These are phyloP conservation scores for Lactarius pseudohatsudake DNA, from an alignment of 768 basidiomycete species.

Conservation along the genomic window DNA sequence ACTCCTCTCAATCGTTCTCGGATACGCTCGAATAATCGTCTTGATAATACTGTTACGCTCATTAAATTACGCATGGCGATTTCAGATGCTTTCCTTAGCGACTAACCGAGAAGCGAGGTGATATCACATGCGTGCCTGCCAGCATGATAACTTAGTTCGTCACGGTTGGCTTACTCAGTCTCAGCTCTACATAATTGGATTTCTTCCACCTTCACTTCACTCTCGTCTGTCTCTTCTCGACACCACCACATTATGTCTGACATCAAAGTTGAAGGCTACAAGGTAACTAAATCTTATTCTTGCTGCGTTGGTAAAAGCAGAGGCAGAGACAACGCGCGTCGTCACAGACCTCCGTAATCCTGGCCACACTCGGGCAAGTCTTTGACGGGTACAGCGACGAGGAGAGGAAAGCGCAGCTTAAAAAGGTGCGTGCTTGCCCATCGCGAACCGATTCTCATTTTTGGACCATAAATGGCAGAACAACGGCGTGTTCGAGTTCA, in stretches of 20 bases:
- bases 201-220: not conserved
- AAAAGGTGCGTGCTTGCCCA: constrained; percentile 55
- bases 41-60: constrained; percentile 3
- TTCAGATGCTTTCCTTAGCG: not conserved
- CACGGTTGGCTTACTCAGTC: not conserved
- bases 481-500: constrained; percentile 85
- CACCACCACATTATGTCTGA: constrained; percentile 27
- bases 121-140: constrained; percentile 1
- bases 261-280: constrained; percentile 28
- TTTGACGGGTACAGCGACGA: constrained; percentile 56
- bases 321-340: not conserved
- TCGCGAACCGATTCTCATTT: not conserved
- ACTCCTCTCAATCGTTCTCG: constrained; percentile 9
- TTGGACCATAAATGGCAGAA: constrained; percentile 43
- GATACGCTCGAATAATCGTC: not conserved
- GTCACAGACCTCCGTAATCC: constrained; percentile 63
- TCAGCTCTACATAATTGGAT: not conserved
- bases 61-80: constrained; percentile 18
- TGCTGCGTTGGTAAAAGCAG: not conserved
- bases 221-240: not conserved
- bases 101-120: not conserved
- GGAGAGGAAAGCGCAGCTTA: constrained; percentile 67
- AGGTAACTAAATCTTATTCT: constrained; percentile 9
- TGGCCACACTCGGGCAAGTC: constrained; percentile 50
- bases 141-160: not conserved